Percentiles rank a stretch among this genome's conserved stretches.
Evolutionary conservation across 2,329 filamentous ascomycete genomes (phyloP).

Genomic region (Sphaerulina vaccinii): DNA sequence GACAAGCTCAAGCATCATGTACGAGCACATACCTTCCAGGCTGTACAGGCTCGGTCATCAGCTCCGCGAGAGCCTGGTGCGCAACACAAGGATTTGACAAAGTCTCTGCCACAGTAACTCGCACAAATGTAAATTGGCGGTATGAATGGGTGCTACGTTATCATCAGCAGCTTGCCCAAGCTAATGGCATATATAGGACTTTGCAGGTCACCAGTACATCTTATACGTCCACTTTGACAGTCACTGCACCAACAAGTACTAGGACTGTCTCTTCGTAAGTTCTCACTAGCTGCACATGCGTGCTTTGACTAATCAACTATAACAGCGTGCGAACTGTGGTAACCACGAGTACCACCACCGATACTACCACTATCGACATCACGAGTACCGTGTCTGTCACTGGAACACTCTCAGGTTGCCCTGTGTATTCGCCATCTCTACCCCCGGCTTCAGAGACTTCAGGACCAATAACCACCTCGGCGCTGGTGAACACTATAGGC

Average conservation of each 20-base stretch:
- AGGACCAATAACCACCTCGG: not conserved
- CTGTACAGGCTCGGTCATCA: conserved; percentile 5
- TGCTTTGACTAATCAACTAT: not conserved
- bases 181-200: conserved; percentile 1
- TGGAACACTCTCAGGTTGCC: not conserved
- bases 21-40: conserved; percentile 2
- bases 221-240: conserved; percentile 5
- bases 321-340: not conserved
- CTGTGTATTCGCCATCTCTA: conserved; percentile 4
- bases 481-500: not conserved
- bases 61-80: conserved; percentile 4
- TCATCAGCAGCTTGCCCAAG: not conserved
- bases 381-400: not conserved
- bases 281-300: not conserved
- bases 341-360: not conserved
- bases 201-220: not conserved
- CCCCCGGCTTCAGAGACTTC: not conserved
- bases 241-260: conserved; percentile 4
- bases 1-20: conserved; percentile 6
- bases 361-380: not conserved
- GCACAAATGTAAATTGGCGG: not conserved
- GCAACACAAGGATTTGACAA: not conserved
- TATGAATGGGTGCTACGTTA: not conserved
- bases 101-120: not conserved
- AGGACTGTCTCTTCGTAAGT: conserved; percentile 4